Evolutionary conservation across 208 protist species (phyloP).

Genomic region (Wallacemonas sp.): DNA sequence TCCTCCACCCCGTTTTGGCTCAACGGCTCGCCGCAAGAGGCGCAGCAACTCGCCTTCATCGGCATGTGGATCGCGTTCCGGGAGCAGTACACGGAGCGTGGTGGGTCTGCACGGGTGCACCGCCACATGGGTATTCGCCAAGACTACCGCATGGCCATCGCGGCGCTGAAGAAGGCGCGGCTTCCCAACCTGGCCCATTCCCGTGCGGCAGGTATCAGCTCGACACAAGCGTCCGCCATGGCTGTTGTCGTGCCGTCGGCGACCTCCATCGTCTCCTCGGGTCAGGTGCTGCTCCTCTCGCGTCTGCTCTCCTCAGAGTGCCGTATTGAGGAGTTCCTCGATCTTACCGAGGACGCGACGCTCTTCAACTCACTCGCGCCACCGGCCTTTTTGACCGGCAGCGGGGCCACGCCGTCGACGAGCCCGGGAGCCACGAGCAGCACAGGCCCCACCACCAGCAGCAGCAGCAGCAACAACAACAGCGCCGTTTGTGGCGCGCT

Average conservation of each 20-base stretch:
- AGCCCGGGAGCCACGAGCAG: slow-evolving; percentile 17
- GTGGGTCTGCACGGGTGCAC: slow-evolving; percentile 39
- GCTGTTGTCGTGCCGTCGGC: slow-evolving; percentile 27
- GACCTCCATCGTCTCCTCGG: slow-evolving; percentile 47
- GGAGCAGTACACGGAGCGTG: slow-evolving; percentile 39
- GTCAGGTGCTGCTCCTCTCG: slow-evolving; percentile 61
- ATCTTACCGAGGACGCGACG: slow-evolving; percentile 45
- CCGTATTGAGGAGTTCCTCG: slow-evolving; percentile 65
- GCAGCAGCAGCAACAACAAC: background rate
- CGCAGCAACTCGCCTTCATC: slow-evolving; percentile 55
- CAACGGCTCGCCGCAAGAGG: slow-evolving; percentile 61
- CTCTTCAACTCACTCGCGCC: slow-evolving; percentile 27
- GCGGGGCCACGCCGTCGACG: slow-evolving; percentile 44
- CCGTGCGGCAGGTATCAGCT: background rate
- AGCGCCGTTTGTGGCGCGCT: slow-evolving; percentile 13
- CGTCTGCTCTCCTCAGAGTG: slow-evolving; percentile 58
- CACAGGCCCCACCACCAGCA: background rate
- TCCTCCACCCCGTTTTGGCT: slow-evolving; percentile 47
- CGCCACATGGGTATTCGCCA: slow-evolving; percentile 42
- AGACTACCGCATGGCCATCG: slow-evolving; percentile 50
- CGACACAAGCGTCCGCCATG: background rate
- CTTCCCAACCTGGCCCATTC: slow-evolving; percentile 1
- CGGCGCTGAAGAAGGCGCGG: slow-evolving; percentile 33
- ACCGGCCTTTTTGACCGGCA: slow-evolving; percentile 26
- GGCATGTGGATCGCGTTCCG: slow-evolving; percentile 57